Percentiles rank a stretch among this genome's conserved stretches.
These are phyloP conservation scores for Tulasnella sp. DNA, from an alignment of 768 basidiomycete genomes.

Conservation along the genomic window DNA sequence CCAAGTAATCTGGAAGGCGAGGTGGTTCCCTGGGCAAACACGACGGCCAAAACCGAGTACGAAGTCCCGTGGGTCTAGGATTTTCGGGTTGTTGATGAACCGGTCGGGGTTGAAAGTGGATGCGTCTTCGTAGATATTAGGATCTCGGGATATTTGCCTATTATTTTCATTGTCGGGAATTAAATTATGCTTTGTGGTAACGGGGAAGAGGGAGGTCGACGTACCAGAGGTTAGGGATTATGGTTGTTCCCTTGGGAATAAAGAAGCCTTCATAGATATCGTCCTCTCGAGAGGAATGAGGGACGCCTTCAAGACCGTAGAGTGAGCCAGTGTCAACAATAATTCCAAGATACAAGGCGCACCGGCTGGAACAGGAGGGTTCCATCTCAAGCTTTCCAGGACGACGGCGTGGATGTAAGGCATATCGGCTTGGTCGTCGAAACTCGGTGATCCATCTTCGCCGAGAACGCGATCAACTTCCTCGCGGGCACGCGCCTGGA, in stretches of 20 bases:
- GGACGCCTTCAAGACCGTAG: neutral
- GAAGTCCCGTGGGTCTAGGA: constrained; percentile 11
- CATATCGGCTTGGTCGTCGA: constrained; percentile 45
- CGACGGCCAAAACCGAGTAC: constrained; percentile 17
- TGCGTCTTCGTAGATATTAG: neutral
- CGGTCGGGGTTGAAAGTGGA: constrained; percentile 29
- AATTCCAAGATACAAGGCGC: constrained; percentile 37
- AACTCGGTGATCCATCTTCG: constrained; percentile 40
- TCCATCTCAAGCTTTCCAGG: constrained; percentile 45
- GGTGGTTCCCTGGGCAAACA: constrained; percentile 11
- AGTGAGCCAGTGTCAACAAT: neutral
- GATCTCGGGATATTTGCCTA: constrained; percentile 20
- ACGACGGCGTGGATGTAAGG: constrained; percentile 47
- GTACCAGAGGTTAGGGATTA: constrained; percentile 24
- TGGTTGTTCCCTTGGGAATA: constrained; percentile 25
- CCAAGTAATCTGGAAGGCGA: constrained; percentile 6
- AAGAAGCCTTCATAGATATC: constrained; percentile 33
- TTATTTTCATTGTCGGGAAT: neutral
- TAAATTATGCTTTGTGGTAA: neutral
- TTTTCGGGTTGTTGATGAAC: constrained; percentile 4
- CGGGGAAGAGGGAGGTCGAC: neutral
- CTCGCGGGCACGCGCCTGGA: constrained; percentile 41
- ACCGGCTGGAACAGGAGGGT: constrained; percentile 52
- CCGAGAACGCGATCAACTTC: constrained; percentile 46
- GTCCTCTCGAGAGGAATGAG: constrained; percentile 28